Conservation (phyloP, 2,329 filamentous ascomycete species). For the Tolypocladium paradoxum region DNA sequence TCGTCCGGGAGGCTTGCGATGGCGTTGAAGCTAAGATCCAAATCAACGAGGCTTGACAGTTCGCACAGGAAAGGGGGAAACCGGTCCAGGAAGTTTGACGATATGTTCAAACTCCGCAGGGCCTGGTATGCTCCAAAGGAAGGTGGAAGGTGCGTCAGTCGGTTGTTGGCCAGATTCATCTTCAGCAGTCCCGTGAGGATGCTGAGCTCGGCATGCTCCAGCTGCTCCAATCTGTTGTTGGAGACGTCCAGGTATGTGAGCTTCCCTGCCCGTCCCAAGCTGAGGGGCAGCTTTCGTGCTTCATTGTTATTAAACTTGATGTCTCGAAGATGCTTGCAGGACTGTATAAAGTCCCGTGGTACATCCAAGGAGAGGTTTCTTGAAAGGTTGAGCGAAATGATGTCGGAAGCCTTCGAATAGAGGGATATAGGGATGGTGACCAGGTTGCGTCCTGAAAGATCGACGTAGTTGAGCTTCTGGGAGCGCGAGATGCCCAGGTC, state of each 20-base stretch:
- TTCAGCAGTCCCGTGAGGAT: constrained; percentile 69
- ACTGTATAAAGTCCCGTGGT: constrained; percentile 91
- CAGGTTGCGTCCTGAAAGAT: constrained; percentile 80
- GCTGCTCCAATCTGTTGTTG: constrained; percentile 80
- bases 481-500: constrained; percentile 74
- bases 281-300: constrained; percentile 72
- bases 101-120: constrained; percentile 78
- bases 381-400: constrained; percentile 89
- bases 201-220: constrained; percentile 76
- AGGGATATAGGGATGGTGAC: constrained; percentile 91
- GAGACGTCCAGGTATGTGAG: constrained; percentile 89
- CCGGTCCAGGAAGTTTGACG: constrained; percentile 79
- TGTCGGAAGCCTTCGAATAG: constrained; percentile 84
- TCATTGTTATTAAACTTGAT: constrained; percentile 97
- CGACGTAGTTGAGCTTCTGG: constrained; percentile 89
- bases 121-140: constrained; percentile 75
- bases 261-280: constrained; percentile 67
- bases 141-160: constrained; percentile 63
- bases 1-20: constrained; percentile 67
- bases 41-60: constrained; percentile 72
- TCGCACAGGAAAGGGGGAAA: constrained; percentile 82
- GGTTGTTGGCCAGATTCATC: constrained; percentile 89
- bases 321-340: constrained; percentile 81
- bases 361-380: constrained; percentile 86
- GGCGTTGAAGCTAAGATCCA: constrained; percentile 94